Percentiles rank a stretch among this genome's conserved stretches.
Evolutionary conservation across 768 basidiomycete genomes (phyloP).

Genomic region (Pholiota molesta): DNA sequence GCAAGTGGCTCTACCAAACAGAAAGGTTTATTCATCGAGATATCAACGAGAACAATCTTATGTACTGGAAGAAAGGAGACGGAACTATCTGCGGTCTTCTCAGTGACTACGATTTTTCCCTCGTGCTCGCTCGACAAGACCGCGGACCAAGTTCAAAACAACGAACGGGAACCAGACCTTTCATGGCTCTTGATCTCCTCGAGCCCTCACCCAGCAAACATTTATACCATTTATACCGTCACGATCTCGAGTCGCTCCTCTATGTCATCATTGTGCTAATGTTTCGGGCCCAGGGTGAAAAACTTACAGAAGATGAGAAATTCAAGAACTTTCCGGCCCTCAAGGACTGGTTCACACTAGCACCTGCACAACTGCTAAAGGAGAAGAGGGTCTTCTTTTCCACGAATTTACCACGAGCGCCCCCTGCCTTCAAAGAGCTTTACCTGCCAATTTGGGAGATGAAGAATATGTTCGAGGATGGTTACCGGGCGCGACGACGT

Average conservation of each 20-base stretch:
- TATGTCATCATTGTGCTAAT: not conserved
- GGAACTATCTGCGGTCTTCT: not conserved
- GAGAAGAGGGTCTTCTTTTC: too few relatives aligned
- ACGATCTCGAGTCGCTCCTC: not conserved
- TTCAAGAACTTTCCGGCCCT: not conserved
- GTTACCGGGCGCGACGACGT: not conserved
- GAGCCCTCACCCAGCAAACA: not conserved
- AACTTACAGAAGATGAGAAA: not conserved
- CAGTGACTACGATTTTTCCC: not conserved
- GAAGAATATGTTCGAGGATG: not conserved
- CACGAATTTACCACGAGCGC: too few relatives aligned
- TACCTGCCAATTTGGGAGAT: not conserved
- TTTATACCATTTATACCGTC: not conserved
- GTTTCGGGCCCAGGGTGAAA: too few relatives aligned
- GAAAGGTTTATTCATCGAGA: not conserved
- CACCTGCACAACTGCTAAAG: too few relatives aligned
- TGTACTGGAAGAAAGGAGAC: not conserved
- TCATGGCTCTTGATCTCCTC: not conserved
- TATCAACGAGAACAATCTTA: not conserved
- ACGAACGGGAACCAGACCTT: not conserved
- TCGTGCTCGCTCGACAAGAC: not conserved
- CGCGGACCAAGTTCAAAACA: not conserved
- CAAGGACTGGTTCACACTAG: not conserved
- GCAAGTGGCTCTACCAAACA: not conserved
- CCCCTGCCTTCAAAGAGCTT: too few relatives aligned